Percentiles rank a stretch among this genome's conserved stretches.
These are phyloP conservation scores for Talaromyces sp. DNA, from an alignment of 2,329 filamentous ascomycete species.

Conservation along the genomic window DNA sequence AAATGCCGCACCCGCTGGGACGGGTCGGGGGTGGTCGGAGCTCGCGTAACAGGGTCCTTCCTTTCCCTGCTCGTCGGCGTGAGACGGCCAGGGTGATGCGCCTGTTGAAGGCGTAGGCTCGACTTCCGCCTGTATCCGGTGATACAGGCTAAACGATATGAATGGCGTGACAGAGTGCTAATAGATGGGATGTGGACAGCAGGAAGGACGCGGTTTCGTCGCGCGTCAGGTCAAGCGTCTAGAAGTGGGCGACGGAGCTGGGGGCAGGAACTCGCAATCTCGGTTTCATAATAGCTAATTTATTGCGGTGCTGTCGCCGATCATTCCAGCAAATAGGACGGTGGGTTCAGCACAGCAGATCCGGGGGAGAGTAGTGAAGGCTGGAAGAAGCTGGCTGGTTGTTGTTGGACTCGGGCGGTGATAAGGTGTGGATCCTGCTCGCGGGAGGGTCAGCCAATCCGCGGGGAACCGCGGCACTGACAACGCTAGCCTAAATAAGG, in stretches of 20 bases:
- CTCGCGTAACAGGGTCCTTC: background rate
- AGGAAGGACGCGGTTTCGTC: background rate
- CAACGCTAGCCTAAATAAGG: background rate
- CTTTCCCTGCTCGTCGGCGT: background rate
- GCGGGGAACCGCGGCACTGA: slow-evolving; percentile 2
- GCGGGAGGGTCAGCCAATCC: slow-evolving; percentile 4
- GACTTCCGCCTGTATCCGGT: background rate
- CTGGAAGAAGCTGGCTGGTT: background rate
- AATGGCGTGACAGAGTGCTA: background rate
- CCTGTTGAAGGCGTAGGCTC: slow-evolving; percentile 6
- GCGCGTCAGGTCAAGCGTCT: background rate
- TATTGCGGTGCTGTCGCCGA: background rate
- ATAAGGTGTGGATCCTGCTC: background rate
- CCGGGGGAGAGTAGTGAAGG: background rate
- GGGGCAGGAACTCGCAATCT: background rate
- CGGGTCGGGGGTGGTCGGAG: background rate
- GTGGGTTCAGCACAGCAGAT: background rate
- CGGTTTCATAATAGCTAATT: background rate
- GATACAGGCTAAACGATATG: background rate
- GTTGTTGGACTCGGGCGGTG: background rate
- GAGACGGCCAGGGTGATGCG: background rate
- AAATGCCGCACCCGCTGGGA: background rate
- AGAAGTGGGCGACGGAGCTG: background rate
- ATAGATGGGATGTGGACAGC: background rate
- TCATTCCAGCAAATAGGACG: background rate